A percentile compares a stretch with the other conserved stretches of the same genome.
Evolutionary conservation across 2,329 filamentous ascomycete genomes (phyloP).

Genomic region (Lasiodiplodia theobromae): DNA sequence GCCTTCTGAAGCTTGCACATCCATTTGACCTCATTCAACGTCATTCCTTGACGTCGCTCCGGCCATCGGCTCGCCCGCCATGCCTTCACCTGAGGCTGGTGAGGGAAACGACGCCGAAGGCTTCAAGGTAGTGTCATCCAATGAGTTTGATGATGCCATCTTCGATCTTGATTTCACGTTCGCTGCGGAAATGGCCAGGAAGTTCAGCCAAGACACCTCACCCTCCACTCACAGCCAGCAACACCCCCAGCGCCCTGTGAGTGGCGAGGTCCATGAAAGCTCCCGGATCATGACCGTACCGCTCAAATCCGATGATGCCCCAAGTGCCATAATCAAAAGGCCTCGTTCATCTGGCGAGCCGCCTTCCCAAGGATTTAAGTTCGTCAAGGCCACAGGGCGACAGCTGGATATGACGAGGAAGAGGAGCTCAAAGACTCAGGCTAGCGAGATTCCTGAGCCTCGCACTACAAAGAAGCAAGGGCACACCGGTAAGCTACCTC

Average conservation of each 20-base stretch:
- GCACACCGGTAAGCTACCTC: not conserved
- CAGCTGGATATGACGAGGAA: not conserved
- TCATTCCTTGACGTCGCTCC: no score
- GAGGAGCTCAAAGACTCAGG: not conserved
- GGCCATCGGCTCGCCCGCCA: not conserved
- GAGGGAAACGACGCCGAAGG: not conserved
- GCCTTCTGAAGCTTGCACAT: not conserved
- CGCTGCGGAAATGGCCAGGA: no score
- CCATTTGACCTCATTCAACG: no score
- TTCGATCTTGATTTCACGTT: not conserved
- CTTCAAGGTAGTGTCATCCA: no score
- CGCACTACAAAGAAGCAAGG: not conserved
- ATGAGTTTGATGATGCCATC: not conserved
- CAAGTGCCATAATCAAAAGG: not conserved
- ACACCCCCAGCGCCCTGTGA: not conserved
- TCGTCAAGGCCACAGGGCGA: not conserved
- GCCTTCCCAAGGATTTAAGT: not conserved
- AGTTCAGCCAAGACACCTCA: not conserved
- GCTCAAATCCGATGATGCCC: no score
- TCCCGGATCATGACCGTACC: not conserved
- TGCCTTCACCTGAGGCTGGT: slow-evolving; percentile 3
- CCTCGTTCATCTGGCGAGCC: slow-evolving; percentile 11
- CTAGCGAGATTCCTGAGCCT: not conserved
- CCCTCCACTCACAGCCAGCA: not conserved
- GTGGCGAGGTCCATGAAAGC: not conserved